phyloP scores from a whole-genome alignment of 345 rosid genomes.

The Sonneratia caseolaris region DNA sequence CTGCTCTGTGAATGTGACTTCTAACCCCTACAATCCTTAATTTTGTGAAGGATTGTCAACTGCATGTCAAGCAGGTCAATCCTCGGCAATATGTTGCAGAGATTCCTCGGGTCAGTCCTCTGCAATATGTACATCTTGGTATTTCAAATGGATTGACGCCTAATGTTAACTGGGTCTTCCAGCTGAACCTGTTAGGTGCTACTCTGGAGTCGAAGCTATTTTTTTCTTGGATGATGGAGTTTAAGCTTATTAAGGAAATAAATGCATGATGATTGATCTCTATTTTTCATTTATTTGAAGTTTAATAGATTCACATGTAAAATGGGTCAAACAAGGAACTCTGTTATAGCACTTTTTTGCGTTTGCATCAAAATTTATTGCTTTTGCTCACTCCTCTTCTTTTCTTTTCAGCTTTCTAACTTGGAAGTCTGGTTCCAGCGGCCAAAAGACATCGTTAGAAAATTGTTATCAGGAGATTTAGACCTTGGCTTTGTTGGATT shows the following conservation, averaged over 20 bases:
- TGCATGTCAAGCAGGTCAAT: slow-evolving; percentile 77
- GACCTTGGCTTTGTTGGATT: slow-evolving; percentile 93
- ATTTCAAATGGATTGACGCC: neutral
- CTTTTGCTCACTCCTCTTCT: neutral
- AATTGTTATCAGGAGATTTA: slow-evolving; percentile 79
- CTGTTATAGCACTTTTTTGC: neutral
- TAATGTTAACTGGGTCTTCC: neutral
- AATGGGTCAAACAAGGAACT: neutral
- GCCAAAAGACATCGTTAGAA: slow-evolving; percentile 86
- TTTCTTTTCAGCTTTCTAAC: slow-evolving; percentile 50
- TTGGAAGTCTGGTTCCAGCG: slow-evolving; percentile 96
- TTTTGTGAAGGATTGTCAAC: slow-evolving; percentile 62
- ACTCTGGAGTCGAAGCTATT: neutral
- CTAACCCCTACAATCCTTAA: slow-evolving; percentile 8
- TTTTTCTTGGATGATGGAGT: neutral
- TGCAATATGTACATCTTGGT: neutral
- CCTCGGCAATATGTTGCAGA: slow-evolving; percentile 93
- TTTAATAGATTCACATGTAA: neutral
- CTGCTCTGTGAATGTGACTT: neutral
- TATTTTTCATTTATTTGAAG: neutral
- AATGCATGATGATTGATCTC: neutral
- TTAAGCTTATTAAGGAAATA: neutral
- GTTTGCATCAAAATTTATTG: neutral
- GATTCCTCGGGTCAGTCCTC: slow-evolving; percentile 61
- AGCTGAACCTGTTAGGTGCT: neutral